Base-by-base conservation (phyloP, 108 stramenopile species). In the Seminavis robusta region DNA sequence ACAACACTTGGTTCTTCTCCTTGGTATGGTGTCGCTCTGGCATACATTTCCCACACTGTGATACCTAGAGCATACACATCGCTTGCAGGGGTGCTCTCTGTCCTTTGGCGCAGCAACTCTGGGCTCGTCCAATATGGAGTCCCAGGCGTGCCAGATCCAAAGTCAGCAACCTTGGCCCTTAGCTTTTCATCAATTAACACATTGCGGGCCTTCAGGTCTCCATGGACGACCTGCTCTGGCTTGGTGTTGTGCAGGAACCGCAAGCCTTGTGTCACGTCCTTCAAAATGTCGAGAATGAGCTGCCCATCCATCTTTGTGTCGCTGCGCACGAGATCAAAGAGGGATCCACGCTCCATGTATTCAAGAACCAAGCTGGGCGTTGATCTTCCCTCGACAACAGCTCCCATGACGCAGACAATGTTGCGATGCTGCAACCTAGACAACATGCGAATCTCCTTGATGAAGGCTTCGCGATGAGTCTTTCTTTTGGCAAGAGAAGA, bases 111-210 rank as follows among this genome's bases (percentile, higher is more conserved):
- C 25, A 83, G 47, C 24, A 78, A 42, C 54, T 90, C 95, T 6
- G 95, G 95, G 0, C 89, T 91, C 97, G 96, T 97, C 92, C n/a
- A 97, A 66, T 74, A 95, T n/a, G 96, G 96, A 13, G 95, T 92
- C 4, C 96, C 96, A 10, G 13, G 20, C 23, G 56, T 63, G 9
- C 75, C 75, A 38, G 66, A 38, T 9, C 84, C 84, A 70, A 85
- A 85, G 49, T 85, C 84, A 1, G 77, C 59, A 13, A 85, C 73
- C 44, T 85, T 85, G 16, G 84, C 84, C 6, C 67, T 55, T 41
- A 81, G 74, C 3, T 62, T 66, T 9, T 41, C 20, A 52, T 85
- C 84, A 25, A 85, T 69, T 21, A 85, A 45, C 3, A 85, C 65
- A 51, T 85, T 85, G 37, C 72, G 65, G 9, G 74, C 54, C 34